Conservation (phyloP, 805 yeast genomes). For the Kodamaea kaohsiungensis region DNA sequence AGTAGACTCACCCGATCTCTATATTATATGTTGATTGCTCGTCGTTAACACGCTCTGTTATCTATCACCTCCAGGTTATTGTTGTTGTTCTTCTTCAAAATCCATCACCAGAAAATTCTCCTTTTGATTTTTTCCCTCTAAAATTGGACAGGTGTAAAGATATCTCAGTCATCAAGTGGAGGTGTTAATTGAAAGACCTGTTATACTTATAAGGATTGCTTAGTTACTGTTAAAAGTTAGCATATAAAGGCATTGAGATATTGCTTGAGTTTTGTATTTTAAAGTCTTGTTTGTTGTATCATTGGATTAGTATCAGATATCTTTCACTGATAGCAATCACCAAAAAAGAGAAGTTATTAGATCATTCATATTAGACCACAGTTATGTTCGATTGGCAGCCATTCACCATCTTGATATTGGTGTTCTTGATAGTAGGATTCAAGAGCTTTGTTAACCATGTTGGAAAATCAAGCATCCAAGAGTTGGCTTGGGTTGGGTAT, state of each 20-base stretch:
- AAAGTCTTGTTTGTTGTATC: no score
- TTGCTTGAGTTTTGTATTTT: no score
- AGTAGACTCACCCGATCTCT: not conserved
- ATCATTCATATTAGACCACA: not conserved
- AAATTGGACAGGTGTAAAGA: not conserved
- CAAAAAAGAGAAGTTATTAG: no score
- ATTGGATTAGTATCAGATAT: no score
- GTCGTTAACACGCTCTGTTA: not conserved
- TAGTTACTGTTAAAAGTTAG: no score
- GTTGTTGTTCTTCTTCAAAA: slow-evolving; percentile 6
- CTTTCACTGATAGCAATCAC: no score
- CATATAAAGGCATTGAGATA: no score
- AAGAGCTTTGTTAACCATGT: slow-evolving; percentile 37
- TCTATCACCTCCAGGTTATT: not conserved
- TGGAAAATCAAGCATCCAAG: slow-evolving; percentile 36
- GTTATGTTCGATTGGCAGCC: slow-evolving; percentile 33
- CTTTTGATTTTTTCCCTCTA: not conserved
- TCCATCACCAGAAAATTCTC: slow-evolving; percentile 8
- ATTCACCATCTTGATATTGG: slow-evolving; percentile 31
- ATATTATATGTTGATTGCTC: not conserved
- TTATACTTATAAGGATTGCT: not conserved
- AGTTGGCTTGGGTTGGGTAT: slow-evolving; percentile 40
- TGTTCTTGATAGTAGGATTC: slow-evolving; percentile 36
- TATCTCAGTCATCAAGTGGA: no score
- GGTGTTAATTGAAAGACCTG: no score